These are phyloP conservation scores for Elongisporangium undulatum DNA, from an alignment of 352 stramenopile genomes.

Conservation along the genomic window DNA sequence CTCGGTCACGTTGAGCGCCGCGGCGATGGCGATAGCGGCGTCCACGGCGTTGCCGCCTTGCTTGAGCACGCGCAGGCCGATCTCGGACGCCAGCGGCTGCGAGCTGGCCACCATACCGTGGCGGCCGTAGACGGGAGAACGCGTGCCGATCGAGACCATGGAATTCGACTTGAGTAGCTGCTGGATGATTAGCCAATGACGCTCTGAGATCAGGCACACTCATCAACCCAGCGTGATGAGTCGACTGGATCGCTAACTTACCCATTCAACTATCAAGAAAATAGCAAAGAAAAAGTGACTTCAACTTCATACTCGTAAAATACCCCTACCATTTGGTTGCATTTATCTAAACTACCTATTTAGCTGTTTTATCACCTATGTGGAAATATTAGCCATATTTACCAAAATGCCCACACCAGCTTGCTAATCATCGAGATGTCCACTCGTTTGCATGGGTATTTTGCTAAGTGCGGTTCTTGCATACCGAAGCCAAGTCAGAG, in stretches of 20 bases:
- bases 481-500: neutral
- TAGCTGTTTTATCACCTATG: neutral
- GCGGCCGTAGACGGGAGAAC: conserved; percentile 86
- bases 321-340: neutral
- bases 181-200: neutral
- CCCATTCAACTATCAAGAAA: neutral
- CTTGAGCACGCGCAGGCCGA: conserved; percentile 88
- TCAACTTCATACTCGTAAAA: neutral
- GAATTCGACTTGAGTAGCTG: neutral
- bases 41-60: conserved; percentile 94
- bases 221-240: neutral
- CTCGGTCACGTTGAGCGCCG: conserved; percentile 59
- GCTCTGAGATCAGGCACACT: neutral
- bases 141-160: conserved; percentile 56
- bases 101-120: conserved; percentile 92
- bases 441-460: neutral
- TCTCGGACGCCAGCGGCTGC: conserved; percentile 92
- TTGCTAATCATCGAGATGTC: neutral
- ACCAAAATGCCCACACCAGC: neutral
- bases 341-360: too few relatives aligned
- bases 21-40: conserved; percentile 66
- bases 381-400: too few relatives aligned
- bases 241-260: neutral
- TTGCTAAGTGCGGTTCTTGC: neutral
- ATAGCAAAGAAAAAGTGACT: neutral